Percentiles rank a stretch among this genome's conserved stretches.
Evolutionary conservation across 108 stramenopile species (phyloP).

Genomic region (Aurantiochytrium sp.): DNA sequence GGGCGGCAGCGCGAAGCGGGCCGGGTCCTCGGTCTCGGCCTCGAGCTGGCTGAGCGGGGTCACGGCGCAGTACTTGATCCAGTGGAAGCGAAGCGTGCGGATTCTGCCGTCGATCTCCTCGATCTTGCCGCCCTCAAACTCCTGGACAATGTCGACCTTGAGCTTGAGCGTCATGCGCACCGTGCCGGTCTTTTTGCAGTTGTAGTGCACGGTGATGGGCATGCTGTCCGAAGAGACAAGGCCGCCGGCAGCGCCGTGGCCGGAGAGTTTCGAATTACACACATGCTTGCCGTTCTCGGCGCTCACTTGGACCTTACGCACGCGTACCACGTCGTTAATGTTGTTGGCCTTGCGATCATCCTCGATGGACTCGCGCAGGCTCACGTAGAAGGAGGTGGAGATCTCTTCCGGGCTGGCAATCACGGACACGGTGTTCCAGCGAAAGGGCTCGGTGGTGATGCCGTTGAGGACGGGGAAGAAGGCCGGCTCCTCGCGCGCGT

Average conservation of each 20-base stretch:
- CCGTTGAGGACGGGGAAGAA: slow-evolving; percentile 21
- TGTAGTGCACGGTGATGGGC: slow-evolving; percentile 8
- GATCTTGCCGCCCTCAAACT: neutral
- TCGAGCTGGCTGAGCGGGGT: neutral
- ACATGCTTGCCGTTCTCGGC: neutral
- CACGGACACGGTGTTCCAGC: neutral
- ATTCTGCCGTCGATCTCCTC: neutral
- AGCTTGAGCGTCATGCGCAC: neutral
- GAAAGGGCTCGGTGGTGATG: neutral
- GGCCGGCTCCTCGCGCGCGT: slow-evolving; percentile 10
- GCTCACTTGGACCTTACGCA: neutral
- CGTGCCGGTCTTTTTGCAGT: neutral
- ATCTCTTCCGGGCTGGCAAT: slow-evolving; percentile 9
- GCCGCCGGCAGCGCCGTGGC: neutral
- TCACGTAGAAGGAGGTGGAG: neutral
- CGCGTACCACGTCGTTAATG: neutral
- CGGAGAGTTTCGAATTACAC: neutral
- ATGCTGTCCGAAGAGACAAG: neutral
- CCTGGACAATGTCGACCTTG: neutral
- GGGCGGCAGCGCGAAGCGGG: neutral
- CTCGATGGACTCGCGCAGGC: neutral
- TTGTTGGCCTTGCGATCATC: neutral
- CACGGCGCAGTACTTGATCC: slow-evolving; percentile 18
- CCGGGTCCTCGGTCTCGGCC: neutral
- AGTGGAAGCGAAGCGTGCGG: neutral